Percentiles rank a stretch among this genome's conserved stretches.
Conservation (phyloP, 768 basidiomycete genomes). For the Fomitopsis pulvina region DNA sequence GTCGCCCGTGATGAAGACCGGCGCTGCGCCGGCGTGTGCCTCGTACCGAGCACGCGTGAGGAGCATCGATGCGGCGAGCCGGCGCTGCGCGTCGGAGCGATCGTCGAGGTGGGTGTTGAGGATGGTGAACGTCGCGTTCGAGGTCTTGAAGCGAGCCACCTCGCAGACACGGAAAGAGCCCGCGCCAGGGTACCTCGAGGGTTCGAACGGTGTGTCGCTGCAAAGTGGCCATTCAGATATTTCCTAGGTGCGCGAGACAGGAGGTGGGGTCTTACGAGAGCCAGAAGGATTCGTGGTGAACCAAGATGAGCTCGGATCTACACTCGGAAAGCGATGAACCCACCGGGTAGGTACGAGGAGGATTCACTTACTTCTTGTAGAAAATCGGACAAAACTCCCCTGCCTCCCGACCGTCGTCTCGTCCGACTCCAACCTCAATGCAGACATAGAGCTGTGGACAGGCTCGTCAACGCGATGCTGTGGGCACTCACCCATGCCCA, state of each 20-base stretch:
- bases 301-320: constrained; percentile 30
- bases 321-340: neutral
- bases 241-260: constrained; percentile 11
- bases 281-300: constrained; percentile 47
- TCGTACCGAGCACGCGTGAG: constrained; percentile 45
- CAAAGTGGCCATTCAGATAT: neutral
- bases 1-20: constrained; percentile 47
- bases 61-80: constrained; percentile 44
- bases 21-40: constrained; percentile 30
- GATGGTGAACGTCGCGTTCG: constrained; percentile 28
- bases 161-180: constrained; percentile 46
- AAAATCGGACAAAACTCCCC: constrained; percentile 64
- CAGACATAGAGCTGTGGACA: neutral
- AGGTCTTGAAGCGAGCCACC: constrained; percentile 30
- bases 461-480: neutral
- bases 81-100: constrained; percentile 43
- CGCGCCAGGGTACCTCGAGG: constrained; percentile 45
- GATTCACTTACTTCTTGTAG: constrained; percentile 42
- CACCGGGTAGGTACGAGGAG: neutral
- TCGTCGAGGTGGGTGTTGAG: constrained; percentile 54
- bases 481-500: constrained; percentile 43
- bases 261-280: constrained; percentile 35
- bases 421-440: constrained; percentile 48
- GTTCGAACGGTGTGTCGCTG: constrained; percentile 40
- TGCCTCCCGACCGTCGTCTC: constrained; percentile 47